phyloP scores from a whole-genome alignment of 2,329 filamentous ascomycete species.

The Ilyonectria sp. region DNA sequence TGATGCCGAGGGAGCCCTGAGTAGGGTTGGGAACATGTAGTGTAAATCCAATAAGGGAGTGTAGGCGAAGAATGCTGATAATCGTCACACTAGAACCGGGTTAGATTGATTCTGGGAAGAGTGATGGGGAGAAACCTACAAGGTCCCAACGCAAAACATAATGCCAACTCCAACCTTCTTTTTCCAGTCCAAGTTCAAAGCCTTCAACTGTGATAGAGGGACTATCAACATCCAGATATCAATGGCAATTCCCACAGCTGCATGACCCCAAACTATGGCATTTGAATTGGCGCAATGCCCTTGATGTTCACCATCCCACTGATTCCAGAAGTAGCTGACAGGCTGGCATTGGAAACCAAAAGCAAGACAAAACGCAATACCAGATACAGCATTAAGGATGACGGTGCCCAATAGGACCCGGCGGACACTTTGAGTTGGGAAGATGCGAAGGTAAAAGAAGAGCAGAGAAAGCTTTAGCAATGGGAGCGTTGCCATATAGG shows the following conservation, averaged over 20 bases:
- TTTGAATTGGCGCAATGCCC: conserved; percentile 67
- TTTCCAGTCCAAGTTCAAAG: conserved; percentile 43
- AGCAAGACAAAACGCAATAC: conserved; percentile 58
- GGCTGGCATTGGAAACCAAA: conserved; percentile 67
- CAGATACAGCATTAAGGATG: conserved; percentile 56
- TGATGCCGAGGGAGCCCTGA: no score
- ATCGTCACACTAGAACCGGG: no score
- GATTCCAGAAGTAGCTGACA: conserved; percentile 66
- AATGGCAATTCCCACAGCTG: conserved; percentile 65
- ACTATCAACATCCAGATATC: conserved; percentile 68
- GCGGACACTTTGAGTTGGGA: conserved; percentile 58
- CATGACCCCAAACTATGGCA: conserved; percentile 65
- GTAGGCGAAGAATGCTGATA: no score
- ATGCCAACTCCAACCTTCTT: conserved; percentile 57
- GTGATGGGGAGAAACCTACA: conserved; percentile 33
- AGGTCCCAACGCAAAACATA: conserved; percentile 68
- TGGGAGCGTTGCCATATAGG: conserved; percentile 63
- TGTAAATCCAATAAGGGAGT: no score
- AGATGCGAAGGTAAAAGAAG: conserved; percentile 70
- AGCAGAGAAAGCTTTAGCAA: conserved; percentile 49
- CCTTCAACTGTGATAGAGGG: conserved; percentile 62
- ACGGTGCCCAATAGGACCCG: conserved; percentile 60
- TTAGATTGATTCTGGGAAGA: no score
- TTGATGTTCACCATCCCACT: conserved; percentile 63
- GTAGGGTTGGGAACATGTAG: no score